Evolutionary conservation across 257 asterid species (phyloP).

Genomic region (Lantana camara): DNA sequence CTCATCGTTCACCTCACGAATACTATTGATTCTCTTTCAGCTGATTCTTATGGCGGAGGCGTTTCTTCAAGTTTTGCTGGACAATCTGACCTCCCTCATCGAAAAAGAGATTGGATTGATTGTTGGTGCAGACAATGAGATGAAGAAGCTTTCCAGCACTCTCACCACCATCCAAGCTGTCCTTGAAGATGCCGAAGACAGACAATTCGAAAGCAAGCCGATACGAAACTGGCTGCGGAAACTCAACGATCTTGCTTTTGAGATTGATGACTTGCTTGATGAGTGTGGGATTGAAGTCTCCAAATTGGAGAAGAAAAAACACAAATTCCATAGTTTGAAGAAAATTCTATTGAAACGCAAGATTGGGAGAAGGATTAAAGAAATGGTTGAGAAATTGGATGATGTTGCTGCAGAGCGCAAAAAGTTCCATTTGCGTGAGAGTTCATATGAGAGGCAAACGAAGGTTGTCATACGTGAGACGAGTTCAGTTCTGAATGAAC

Average conservation of each 20-base stretch:
- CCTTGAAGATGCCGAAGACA: conserved; percentile 26
- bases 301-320: neutral
- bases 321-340: neutral
- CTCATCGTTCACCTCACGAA: too few species aligned
- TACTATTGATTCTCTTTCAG: too few species aligned
- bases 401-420: conserved; percentile 1
- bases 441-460: neutral
- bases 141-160: conserved; percentile 30
- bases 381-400: neutral
- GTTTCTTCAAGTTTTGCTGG: neutral
- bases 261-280: neutral
- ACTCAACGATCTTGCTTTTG: neutral
- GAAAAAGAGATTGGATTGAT: neutral
- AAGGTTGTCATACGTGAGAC: neutral
- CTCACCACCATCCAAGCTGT: conserved; percentile 31
- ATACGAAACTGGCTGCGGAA: conserved; percentile 6
- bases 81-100: neutral
- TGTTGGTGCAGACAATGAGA: conserved; percentile 27
- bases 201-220: conserved; percentile 2
- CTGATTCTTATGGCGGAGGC: conserved; percentile 4
- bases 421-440: conserved; percentile 1
- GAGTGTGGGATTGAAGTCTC: conserved; percentile 27
- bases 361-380: conserved; percentile 10
- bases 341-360: neutral
- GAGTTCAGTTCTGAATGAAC: conserved; percentile 6